A percentile compares a stretch with the other conserved stretches of the same genome.
Conservation (phyloP, 768 basidiomycete species). For the Trametes coccinea region DNA sequence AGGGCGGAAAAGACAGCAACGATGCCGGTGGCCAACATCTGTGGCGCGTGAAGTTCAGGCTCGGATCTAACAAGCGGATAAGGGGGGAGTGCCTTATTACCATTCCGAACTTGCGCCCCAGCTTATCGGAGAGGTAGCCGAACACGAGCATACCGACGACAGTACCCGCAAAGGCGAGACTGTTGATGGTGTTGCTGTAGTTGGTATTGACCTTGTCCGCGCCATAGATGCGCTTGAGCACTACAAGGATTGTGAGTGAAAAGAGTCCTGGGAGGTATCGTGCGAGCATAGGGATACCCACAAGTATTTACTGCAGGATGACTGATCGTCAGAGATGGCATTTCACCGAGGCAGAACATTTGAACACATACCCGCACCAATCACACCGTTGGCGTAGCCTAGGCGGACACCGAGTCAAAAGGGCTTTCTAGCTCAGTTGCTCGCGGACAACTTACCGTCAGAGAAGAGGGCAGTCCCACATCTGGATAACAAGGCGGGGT, state of each 20-base stretch:
- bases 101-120: constrained; percentile 91
- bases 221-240: constrained; percentile 74
- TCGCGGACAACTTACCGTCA: constrained; percentile 52
- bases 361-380: constrained; percentile 65
- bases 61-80: not conserved
- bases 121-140: constrained; percentile 82
- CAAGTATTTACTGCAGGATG: constrained; percentile 60
- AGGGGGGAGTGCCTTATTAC: constrained; percentile 37
- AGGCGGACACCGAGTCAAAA: not conserved
- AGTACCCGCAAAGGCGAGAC: constrained; percentile 81
- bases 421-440: not conserved
- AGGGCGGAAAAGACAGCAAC: constrained; percentile 83
- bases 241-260: constrained; percentile 35
- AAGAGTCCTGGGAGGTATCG: not conserved
- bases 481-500: constrained; percentile 36
- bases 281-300: constrained; percentile 40
- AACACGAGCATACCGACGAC: constrained; percentile 84
- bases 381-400: constrained; percentile 84
- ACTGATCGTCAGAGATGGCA: not conserved
- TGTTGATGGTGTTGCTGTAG: constrained; percentile 63
- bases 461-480: constrained; percentile 89
- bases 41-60: constrained; percentile 2
- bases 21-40: constrained; percentile 84
- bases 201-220: constrained; percentile 50
- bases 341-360: not conserved